A percentile compares a stretch with the other conserved stretches of the same genome.
Conservation (phyloP, 345 rosid species). For the Anacardium occidentale region DNA sequence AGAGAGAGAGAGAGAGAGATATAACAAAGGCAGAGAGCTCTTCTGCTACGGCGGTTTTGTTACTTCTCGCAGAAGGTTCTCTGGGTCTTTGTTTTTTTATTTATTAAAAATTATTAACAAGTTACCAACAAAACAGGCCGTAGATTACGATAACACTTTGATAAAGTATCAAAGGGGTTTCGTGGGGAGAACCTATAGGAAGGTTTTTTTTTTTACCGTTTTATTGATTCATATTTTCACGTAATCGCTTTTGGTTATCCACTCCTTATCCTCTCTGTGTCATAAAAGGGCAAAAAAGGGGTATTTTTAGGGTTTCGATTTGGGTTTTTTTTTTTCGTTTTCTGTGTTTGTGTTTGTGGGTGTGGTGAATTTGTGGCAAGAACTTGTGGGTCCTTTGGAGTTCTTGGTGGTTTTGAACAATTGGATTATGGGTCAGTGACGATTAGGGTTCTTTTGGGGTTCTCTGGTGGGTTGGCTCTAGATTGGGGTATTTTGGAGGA, state of each 20-base stretch:
- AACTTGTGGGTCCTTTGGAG: slow-evolving; percentile 15
- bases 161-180: slow-evolving; percentile 35
- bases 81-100: slow-evolving; percentile 25
- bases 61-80: slow-evolving; percentile 48
- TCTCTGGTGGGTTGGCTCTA: slow-evolving; percentile 19
- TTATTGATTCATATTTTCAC: slow-evolving; percentile 49
- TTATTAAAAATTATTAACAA: not conserved
- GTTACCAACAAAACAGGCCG: slow-evolving; percentile 4
- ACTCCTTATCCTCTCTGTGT: slow-evolving; percentile 3
- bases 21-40: slow-evolving; percentile 21
- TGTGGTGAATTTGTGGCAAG: slow-evolving; percentile 13
- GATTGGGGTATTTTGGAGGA: slow-evolving; percentile 28
- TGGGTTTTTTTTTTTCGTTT: not conserved
- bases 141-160: slow-evolving; percentile 13
- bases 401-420: slow-evolving; percentile 15
- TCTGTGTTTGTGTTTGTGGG: not conserved
- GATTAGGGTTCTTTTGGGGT: slow-evolving; percentile 26
- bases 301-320: slow-evolving; percentile 3
- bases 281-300: not conserved
- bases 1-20: slow-evolving; percentile 23
- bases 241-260: slow-evolving; percentile 43
- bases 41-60: slow-evolving; percentile 38
- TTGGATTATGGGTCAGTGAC: slow-evolving; percentile 27
- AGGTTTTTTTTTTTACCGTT: slow-evolving; percentile 21
- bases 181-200: slow-evolving; percentile 46